Conservation (phyloP, 345 rosid species). For the Alliaria petiolata region DNA sequence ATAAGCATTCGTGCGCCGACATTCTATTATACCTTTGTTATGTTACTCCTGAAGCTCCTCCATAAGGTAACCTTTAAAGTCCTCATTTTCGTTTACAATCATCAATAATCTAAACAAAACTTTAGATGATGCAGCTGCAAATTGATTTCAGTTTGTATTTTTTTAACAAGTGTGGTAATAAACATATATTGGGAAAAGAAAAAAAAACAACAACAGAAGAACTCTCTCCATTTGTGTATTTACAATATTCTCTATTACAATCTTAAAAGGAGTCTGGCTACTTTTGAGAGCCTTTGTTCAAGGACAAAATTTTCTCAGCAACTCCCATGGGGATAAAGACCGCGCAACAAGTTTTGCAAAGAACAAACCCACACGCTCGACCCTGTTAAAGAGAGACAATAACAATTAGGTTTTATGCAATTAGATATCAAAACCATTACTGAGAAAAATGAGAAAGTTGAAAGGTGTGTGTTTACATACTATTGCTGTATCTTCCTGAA, state of each 20-base stretch:
- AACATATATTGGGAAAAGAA: background rate
- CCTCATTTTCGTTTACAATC: background rate
- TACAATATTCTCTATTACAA: constrained; percentile 19
- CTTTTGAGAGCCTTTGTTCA: constrained; percentile 2
- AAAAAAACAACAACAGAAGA: background rate
- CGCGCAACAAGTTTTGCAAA: background rate
- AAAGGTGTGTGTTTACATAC: constrained; percentile 37
- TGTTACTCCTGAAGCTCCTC: too few relatives aligned
- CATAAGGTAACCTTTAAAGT: too few relatives aligned
- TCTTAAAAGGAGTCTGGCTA: constrained; percentile 11
- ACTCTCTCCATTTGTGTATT: constrained; percentile 13
- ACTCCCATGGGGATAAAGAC: background rate
- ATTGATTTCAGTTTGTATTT: background rate
- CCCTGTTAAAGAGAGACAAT: constrained; percentile 15
- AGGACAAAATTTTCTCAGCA: constrained; percentile 14
- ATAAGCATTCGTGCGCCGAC: background rate
- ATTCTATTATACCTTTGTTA: too few relatives aligned
- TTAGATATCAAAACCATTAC: background rate
- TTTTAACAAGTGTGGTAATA: background rate
- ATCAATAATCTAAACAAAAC: background rate
- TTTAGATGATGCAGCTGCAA: background rate
- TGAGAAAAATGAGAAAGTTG: background rate
- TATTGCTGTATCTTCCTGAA: constrained; percentile 89
- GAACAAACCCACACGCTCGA: background rate
- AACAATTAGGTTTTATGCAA: background rate